Conservation (phyloP, 495 filamentous ascomycete genomes). For the Aspergillus carlsbadensis region DNA sequence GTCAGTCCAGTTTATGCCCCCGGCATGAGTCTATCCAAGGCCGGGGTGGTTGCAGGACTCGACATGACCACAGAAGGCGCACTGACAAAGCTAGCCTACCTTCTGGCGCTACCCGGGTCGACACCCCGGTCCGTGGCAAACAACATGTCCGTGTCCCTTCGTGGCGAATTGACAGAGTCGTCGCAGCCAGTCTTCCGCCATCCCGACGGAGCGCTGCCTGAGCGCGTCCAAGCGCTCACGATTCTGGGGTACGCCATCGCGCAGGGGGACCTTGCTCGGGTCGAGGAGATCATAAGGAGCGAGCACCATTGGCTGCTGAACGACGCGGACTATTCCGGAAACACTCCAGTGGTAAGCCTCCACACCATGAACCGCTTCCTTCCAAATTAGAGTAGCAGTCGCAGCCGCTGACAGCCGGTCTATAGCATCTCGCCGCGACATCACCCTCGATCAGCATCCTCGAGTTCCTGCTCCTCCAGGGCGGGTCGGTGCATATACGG, state of each 20-base stretch:
- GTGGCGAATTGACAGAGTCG: slow-evolving; percentile 85
- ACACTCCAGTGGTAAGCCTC: slow-evolving; percentile 71
- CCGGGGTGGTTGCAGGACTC: slow-evolving; percentile 88
- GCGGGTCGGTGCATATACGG: slow-evolving; percentile 83
- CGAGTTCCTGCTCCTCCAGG: slow-evolving; percentile 67
- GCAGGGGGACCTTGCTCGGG: slow-evolving; percentile 63
- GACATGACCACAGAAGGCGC: slow-evolving; percentile 95
- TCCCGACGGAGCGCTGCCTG: slow-evolving; percentile 55
- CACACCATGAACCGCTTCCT: background rate
- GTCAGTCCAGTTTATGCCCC: slow-evolving; percentile 91
- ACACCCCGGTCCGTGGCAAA: slow-evolving; percentile 59
- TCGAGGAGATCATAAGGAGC: slow-evolving; percentile 63
- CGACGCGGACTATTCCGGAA: slow-evolving; percentile 81
- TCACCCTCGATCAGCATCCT: slow-evolving; percentile 62
- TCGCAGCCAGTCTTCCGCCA: slow-evolving; percentile 66
- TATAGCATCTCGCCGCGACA: slow-evolving; percentile 64
- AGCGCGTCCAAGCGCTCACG: slow-evolving; percentile 56
- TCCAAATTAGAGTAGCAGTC: background rate
- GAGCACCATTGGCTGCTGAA: slow-evolving; percentile 69
- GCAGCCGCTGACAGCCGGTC: no score
- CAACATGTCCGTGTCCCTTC: slow-evolving; percentile 72
- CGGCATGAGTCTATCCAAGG: slow-evolving; percentile 80
- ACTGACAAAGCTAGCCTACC: slow-evolving; percentile 87
- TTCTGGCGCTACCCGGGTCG: slow-evolving; percentile 69
- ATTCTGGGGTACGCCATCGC: slow-evolving; percentile 80